Evolutionary conservation across 176 grass and related monocot genomes (phyloP).

Genomic region (Elaeis guineensis): DNA sequence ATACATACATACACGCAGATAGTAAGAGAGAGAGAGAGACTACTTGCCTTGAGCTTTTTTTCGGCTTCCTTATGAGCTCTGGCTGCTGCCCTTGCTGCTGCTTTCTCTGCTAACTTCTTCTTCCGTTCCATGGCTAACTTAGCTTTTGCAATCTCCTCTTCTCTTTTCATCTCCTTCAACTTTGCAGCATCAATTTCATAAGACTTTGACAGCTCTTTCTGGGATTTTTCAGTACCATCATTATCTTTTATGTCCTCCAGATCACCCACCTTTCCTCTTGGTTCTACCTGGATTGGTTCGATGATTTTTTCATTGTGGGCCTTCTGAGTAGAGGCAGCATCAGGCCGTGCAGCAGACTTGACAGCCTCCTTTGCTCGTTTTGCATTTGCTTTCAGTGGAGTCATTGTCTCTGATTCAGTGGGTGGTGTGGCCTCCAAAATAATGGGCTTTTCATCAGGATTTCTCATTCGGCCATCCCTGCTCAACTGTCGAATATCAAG

Average conservation of each 20-base stretch:
- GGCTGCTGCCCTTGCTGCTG: constrained; percentile 49
- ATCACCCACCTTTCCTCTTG: constrained; percentile 26
- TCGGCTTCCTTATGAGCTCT: constrained; percentile 78
- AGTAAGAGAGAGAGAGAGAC: neutral
- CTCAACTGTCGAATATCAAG: constrained; percentile 55
- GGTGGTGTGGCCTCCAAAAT: constrained; percentile 29
- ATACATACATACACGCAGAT: neutral
- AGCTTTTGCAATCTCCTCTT: constrained; percentile 88
- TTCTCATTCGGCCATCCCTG: constrained; percentile 83
- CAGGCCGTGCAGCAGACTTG: constrained; percentile 24
- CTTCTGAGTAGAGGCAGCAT: constrained; percentile 29
- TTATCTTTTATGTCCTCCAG: constrained; percentile 1
- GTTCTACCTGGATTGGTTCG: constrained; percentile 33
- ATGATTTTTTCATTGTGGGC: constrained; percentile 26
- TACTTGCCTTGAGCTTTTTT: constrained; percentile 62
- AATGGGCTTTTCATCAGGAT: constrained; percentile 86
- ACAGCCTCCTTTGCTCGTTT: constrained; percentile 36
- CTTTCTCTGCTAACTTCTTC: constrained; percentile 87
- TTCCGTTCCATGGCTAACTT: constrained; percentile 79
- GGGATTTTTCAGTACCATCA: constrained; percentile 28
- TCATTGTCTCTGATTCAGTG: constrained; percentile 23
- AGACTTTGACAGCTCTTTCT: constrained; percentile 44
- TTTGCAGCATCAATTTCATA: constrained; percentile 58
- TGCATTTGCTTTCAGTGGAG: constrained; percentile 28
- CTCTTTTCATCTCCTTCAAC: constrained; percentile 79